Base-by-base conservation (phyloP, 208 protist genomes). In the Crithidia acanthocephali region DNA sequence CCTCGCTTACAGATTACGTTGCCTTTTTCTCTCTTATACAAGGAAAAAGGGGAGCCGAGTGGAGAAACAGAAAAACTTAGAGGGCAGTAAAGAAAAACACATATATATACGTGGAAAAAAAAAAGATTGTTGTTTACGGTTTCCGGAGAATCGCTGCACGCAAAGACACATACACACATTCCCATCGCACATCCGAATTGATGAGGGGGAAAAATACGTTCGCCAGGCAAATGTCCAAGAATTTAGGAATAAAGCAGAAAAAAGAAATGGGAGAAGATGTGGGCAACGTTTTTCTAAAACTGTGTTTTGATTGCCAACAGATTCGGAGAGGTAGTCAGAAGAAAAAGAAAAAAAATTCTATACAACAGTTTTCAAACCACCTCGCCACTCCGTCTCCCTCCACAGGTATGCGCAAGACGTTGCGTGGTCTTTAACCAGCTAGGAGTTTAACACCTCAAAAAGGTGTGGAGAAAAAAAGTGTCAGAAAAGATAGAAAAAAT, bases 231-330 rank as follows among this genome's bases (percentile, higher is more conserved):
- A 42, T 47, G 13, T 37, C 20, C 45, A 28, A 28, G 22, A 28
- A 28, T 2, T 53, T 10, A 53, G 23, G 33, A 28, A 67, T 10
- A 67, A 44, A 64, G 66, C 44, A 47, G 47, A 50, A 33, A 55
- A 61, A 65, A 59, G 51, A 47, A 44, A 18, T 20, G 23, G 10
- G 18, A 44, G 28, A 27, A 51, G 10, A 45, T 11, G 35, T 13
- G 35, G 35, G 35, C 35, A 40, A 40, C 22, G 62, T 42, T 9
- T 6, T 48, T 48, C 44, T 48, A 48, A 48, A 48, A n/a, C 35
- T 13, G 6, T 48, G 6, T n/a, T 48, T 15, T 48, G 44, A 15
- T 48, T 48, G 44, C 44, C 44, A 48, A 48, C 44, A n/a, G 18
- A 48, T n/a, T 48, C 6, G 16, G 18, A 5, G 35, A 40, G 35